These are phyloP conservation scores for Trichophyton benhamiae DNA, from an alignment of 2,329 filamentous ascomycete genomes.

Conservation along the genomic window DNA sequence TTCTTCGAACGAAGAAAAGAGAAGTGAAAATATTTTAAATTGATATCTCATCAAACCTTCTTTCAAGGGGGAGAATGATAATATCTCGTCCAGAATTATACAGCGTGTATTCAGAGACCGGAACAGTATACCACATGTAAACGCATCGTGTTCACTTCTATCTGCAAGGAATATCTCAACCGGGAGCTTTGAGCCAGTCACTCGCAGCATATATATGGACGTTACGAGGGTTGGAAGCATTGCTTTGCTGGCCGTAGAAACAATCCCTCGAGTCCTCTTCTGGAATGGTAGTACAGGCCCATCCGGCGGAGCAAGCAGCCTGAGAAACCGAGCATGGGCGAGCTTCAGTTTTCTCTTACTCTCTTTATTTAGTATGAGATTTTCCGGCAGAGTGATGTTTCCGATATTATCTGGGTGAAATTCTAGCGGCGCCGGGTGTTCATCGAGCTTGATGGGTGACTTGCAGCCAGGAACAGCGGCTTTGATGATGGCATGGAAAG, in stretches of 20 bases:
- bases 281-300: conserved; percentile 11
- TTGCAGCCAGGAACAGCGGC: conserved; percentile 12
- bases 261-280: conserved; percentile 11
- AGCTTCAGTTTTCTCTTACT: conserved; percentile 11
- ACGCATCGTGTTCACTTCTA: conserved; percentile 20
- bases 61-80: conserved; percentile 27
- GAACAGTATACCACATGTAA: conserved; percentile 22
- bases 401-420: conserved; percentile 14
- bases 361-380: conserved; percentile 11
- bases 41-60: conserved; percentile 50
- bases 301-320: conserved; percentile 6
- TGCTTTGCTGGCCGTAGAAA: conserved; percentile 13
- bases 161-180: conserved; percentile 28
- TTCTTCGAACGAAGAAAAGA: conserved; percentile 48
- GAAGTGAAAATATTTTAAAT: conserved; percentile 45
- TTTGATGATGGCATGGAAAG: conserved; percentile 13
- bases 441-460: conserved; percentile 10
- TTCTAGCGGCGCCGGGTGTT: conserved; percentile 11
- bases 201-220: conserved; percentile 25
- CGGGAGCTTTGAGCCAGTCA: conserved; percentile 24
- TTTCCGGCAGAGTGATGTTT: conserved; percentile 11
- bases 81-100: conserved; percentile 16
- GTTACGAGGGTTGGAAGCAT: conserved; percentile 25
- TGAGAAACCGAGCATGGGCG: conserved; percentile 12
- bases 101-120: conserved; percentile 24